phyloP scores from a whole-genome alignment of 768 basidiomycete genomes.

The Fomitopsis pulvina region DNA sequence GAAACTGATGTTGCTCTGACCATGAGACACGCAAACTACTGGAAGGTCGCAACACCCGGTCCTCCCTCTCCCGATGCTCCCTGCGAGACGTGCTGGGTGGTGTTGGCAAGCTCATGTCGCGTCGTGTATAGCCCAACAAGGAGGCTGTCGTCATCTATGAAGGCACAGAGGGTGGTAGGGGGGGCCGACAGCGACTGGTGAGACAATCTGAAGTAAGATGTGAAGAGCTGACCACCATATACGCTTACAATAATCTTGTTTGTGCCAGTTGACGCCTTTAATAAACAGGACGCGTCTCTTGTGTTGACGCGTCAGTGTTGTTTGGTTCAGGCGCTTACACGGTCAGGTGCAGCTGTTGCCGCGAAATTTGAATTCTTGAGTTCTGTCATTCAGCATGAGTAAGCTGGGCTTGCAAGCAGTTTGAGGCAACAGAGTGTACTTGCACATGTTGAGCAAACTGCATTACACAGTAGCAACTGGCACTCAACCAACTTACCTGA shows the following conservation, averaged over 20 bases:
- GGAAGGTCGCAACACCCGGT: slow-evolving; percentile 11
- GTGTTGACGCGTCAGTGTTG: slow-evolving; percentile 3
- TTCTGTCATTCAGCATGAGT: background rate
- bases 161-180: background rate
- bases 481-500: too few species aligned
- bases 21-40: slow-evolving; percentile 11
- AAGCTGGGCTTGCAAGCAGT: background rate
- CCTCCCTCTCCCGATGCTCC: slow-evolving; percentile 19
- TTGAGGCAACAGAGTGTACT: too few species aligned
- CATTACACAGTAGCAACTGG: too few species aligned
- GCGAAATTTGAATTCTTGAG: background rate
- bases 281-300: background rate
- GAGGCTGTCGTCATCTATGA: background rate
- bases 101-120: slow-evolving; percentile 17
- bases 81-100: slow-evolving; percentile 19
- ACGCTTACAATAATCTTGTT: background rate
- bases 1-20: slow-evolving; percentile 13
- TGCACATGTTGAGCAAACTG: too few species aligned
- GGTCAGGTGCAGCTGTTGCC: background rate
- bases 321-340: background rate
- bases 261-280: slow-evolving; percentile 16
- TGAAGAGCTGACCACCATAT: background rate
- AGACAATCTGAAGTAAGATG: background rate
- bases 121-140: background rate
- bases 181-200: too few species aligned